Percentiles rank a stretch among this genome's conserved stretches.
Evolutionary conservation across 345 rosid species (phyloP).

Genomic region (Brassica incana): DNA sequence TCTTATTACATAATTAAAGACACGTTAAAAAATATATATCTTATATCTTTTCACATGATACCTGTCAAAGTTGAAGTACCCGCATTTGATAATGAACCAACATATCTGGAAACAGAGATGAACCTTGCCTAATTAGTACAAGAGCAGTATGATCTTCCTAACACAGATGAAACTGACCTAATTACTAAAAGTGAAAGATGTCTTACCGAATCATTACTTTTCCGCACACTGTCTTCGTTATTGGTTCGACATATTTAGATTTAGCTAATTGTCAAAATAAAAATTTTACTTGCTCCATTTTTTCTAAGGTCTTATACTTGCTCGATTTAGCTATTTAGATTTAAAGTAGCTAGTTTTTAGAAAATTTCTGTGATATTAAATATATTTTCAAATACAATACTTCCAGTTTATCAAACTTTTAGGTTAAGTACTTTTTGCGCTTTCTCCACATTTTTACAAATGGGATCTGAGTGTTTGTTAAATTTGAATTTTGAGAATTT

Average conservation of each 20-base stretch:
- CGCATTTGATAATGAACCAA: no score
- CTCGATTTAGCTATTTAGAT: no score
- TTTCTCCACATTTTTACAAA: neutral
- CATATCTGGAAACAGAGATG: no score
- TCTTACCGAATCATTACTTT: neutral
- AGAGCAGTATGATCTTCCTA: no score
- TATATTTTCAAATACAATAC: neutral
- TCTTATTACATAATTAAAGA: neutral
- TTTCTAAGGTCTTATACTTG: no score
- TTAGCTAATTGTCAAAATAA: no score
- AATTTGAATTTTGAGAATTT: no score
- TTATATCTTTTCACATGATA: no score
- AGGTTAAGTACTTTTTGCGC: neutral
- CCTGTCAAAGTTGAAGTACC: no score
- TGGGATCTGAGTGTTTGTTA: no score
- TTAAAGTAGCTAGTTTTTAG: neutral
- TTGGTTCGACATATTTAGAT: neutral
- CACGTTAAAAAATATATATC: neutral
- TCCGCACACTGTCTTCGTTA: neutral
- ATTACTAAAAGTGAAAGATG: neutral
- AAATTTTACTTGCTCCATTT: no score
- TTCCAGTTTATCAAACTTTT: neutral
- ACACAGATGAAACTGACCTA: neutral
- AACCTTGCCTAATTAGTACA: no score
- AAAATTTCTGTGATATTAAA: neutral